Evolutionary conservation across 352 stramenopile species (phyloP), one percentile per base, ranked within the genome.

Genomic region (Phytophthora pistaciae): DNA sequence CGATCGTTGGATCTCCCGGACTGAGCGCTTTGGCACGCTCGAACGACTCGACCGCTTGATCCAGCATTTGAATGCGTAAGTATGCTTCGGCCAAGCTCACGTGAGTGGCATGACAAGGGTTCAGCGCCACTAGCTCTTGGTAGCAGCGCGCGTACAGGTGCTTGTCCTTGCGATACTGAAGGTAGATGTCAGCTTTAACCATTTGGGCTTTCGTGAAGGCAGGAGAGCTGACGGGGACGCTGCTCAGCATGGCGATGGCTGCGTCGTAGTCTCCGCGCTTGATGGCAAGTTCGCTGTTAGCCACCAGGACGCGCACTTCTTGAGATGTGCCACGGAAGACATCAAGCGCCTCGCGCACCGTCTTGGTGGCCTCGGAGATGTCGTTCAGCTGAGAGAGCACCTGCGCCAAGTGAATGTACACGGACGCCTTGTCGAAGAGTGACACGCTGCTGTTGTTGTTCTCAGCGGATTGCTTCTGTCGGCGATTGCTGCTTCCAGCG

Each of bases 161-260:
- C 64, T 97, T 98, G 78, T 99, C 94, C 49, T 98, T 96, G 55
- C 89, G 83, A 65, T 98, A 89, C 58, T 89, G 89, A 21, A 99
- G 79, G 62, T 96, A 98, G 56, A 98, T 98, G 57, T 97, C 91
- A 16, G 96, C 96, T 68, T 98, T 98, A 60, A 97, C 80, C 72
- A 97, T 94, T 71, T 98, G 92, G 8, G 91, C 92, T 66, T 91
- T 94, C 5, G 79, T 72, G 67, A 97, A 98, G 2, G 88, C 83
- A 5, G 91, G 88, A 20, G 88, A 97, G 7, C 77, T 79, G 1
- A 82, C 61, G 5, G 86, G 85, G 3, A 99, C 93, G 54, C 84
- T 91, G 63, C 89, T 94, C 4, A 99, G 87, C 79, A 98, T 95
- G 18, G 80, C 77, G 44, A 99, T 90, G 0, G 95, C 96, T 16